A percentile compares a stretch with the other conserved stretches of the same genome.
These are phyloP conservation scores for Fusarium illudens DNA, from an alignment of 2,329 filamentous ascomycete genomes.

Conservation along the genomic window DNA sequence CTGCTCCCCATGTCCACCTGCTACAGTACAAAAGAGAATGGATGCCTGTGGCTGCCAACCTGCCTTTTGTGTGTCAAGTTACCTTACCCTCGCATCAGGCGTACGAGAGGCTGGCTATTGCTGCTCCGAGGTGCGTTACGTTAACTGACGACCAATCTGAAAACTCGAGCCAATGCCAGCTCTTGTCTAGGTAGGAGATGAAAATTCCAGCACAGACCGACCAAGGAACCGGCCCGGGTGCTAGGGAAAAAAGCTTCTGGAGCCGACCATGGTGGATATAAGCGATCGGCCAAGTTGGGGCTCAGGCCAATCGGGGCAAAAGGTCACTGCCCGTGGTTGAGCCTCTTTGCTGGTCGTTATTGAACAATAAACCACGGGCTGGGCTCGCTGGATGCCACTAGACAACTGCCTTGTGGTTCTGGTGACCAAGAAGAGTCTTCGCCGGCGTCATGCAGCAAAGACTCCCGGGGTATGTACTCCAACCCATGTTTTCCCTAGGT, in stretches of 20 bases:
- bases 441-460: background rate
- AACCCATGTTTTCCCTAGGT: background rate
- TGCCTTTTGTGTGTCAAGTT: conserved; percentile 23
- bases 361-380: conserved; percentile 5
- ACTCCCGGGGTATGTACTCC: background rate
- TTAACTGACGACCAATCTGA: conserved; percentile 32
- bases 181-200: background rate
- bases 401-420: background rate
- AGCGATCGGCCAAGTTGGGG: conserved; percentile 20
- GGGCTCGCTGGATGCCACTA: conserved; percentile 15
- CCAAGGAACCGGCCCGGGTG: conserved; percentile 10
- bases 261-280: conserved; percentile 27
- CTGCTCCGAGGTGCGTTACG: conserved; percentile 23
- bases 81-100: conserved; percentile 29
- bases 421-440: background rate
- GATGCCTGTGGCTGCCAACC: conserved; percentile 8
- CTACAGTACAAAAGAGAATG: conserved; percentile 1
- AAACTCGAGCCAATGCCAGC: conserved; percentile 25
- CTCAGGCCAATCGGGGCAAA: conserved; percentile 41
- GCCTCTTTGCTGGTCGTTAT: conserved; percentile 22
- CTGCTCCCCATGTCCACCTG: conserved; percentile 14
- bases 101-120: conserved; percentile 18
- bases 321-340: conserved; percentile 34
- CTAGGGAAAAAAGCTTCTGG: conserved; percentile 22
- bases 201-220: conserved; percentile 13